phyloP scores from a whole-genome alignment of 202 grass and related monocot genomes.

The Bolboschoenoplectus hybrid region DNA sequence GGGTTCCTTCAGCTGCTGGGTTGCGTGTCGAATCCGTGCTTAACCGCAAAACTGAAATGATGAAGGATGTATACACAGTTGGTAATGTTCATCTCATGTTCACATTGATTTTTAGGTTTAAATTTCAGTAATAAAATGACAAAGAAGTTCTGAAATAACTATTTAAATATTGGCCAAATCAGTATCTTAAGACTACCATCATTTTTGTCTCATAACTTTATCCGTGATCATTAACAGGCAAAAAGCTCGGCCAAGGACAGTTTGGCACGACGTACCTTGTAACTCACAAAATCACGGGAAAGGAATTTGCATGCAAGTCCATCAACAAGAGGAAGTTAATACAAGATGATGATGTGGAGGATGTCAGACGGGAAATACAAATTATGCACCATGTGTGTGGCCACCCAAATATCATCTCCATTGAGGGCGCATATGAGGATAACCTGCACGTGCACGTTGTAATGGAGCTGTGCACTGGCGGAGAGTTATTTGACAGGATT shows the following conservation, averaged over 20 bases:
- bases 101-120: background rate
- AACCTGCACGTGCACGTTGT: conserved; percentile 68
- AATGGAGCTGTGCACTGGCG: conserved; percentile 52
- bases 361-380: conserved; percentile 86
- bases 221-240: conserved; percentile 2
- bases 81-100: conserved; percentile 37
- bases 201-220: background rate
- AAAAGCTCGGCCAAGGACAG: conserved; percentile 79
- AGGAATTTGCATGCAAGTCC: conserved; percentile 81
- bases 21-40: conserved; percentile 72
- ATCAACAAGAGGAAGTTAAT: conserved; percentile 82
- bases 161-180: background rate
- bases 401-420: conserved; percentile 63
- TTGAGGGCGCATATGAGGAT: conserved; percentile 74
- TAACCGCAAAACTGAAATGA: conserved; percentile 68
- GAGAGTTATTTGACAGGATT: conserved; percentile 57
- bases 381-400: conserved; percentile 92
- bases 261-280: conserved; percentile 90
- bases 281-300: conserved; percentile 55
- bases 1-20: conserved; percentile 63
- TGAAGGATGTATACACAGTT: conserved; percentile 86
- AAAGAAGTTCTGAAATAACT: background rate
- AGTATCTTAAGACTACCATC: background rate
- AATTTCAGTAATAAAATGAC: background rate
- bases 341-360: conserved; percentile 82